Base-by-base conservation (phyloP, 2,329 filamentous ascomycete genomes). In the Colletotrichum plurivorum region DNA sequence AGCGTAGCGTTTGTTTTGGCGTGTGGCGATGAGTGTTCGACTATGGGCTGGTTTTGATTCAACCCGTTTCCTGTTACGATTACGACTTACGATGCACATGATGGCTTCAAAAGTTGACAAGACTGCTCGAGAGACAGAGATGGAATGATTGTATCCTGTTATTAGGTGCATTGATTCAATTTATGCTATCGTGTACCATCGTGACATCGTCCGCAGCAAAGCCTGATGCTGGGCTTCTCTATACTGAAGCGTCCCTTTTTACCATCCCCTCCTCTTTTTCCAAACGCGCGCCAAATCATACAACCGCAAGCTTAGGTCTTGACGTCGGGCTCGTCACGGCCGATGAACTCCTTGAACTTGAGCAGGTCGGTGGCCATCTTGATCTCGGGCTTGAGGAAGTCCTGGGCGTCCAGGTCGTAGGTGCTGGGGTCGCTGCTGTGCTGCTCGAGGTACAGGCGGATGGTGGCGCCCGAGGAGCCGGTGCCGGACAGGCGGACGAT, bases 401-500 rank as follows among this genome's bases (percentile, higher is more conserved):
- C 94, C 83, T 99, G 96, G 15, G 95, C 94, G 80, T 97, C 94
- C 77, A 92, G 81, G 67, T 86, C 89, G 78, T 96, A 97, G 69
- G 90, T 94, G 71, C 88, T 90, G 71, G 90, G 85, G 77, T 98
- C 94, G 72, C 85, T 89, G 81, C 93, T 95, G 85, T 98, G 93
- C 87, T 96, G 95, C 89, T 99, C 96, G 74, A 99, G 92, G 83
- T 99, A 99, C 74, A 99, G 87, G 72, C 96, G 93, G 79, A 99
- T 98, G 39, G 96, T 99, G 55, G 96, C 96, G 65, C 96, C 96
- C 57, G 94, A 97, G 75, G 93, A 97, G 73, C 96, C 96, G 20
- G 96, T 99, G 58, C 96, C 96, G 1, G 95, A 98, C 69, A 99
- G 87, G 76, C 96, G 93, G 67, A 98, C 94, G 60, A 99, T 94